Conservation (phyloP, 2,329 filamentous ascomycete species). For the Stemphylium beticola region DNA sequence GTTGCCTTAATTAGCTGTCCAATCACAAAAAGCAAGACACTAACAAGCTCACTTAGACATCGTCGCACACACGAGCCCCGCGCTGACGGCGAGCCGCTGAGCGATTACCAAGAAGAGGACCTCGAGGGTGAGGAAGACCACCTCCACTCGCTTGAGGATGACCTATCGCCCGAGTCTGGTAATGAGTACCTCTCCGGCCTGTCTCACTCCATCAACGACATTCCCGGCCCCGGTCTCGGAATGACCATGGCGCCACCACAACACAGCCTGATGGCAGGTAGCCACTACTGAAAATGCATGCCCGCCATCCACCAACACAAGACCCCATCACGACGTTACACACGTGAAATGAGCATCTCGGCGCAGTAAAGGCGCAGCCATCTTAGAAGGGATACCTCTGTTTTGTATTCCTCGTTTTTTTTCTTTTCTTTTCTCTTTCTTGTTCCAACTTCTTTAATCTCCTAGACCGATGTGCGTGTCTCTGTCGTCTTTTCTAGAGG, state of each 20-base stretch:
- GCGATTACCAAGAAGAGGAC: constrained; percentile 76
- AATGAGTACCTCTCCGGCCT: constrained; percentile 59
- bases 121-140: constrained; percentile 89
- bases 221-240: constrained; percentile 41
- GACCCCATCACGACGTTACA: constrained; percentile 24
- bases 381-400: constrained; percentile 23
- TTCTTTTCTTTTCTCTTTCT: constrained; percentile 31
- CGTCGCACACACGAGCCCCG: constrained; percentile 81
- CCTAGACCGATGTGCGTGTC: constrained; percentile 23
- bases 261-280: constrained; percentile 52
- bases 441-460: constrained; percentile 29
- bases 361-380: constrained; percentile 29
- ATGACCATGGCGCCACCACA: constrained; percentile 52
- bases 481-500: constrained; percentile 15
- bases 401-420: constrained; percentile 27
- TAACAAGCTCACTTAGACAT: constrained; percentile 62
- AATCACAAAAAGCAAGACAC: constrained; percentile 19
- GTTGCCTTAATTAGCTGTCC: constrained; percentile 29
- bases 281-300: constrained; percentile 48
- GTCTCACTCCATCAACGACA: constrained; percentile 44
- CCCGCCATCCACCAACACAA: constrained; percentile 14
- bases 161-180: constrained; percentile 76
- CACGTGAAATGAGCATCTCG: constrained; percentile 32
- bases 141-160: constrained; percentile 78
- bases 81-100: constrained; percentile 67